Base-by-base conservation (phyloP, 2,329 filamentous ascomycete genomes). In the Epichloe uncinata region DNA sequence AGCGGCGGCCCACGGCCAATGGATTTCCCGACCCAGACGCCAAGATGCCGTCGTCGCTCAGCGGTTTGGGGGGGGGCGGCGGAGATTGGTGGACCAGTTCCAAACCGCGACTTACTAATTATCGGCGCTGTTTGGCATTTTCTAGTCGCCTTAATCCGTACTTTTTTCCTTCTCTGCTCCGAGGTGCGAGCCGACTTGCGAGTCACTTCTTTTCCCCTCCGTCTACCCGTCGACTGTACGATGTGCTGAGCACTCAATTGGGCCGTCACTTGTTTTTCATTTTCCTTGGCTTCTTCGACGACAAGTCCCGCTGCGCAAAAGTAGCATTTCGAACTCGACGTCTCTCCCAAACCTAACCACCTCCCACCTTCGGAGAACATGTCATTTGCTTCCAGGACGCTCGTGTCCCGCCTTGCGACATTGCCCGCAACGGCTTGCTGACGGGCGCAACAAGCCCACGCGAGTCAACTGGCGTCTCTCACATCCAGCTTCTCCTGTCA, bases 351-450 rank as follows among this genome's bases (percentile, higher is more conserved):
- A n/a, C 9, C 16, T 8, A n/a, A 20, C 22, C 13, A 26, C 18
- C 5, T 20, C 22, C 40, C 13, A 35, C 40, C 5, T 13, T 42
- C 18, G 40, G 26, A 36, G 36, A 53, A 66, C 13, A 53, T 53
- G 51, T 20, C 66, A 60, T 61, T 64, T 47, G 54, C 61, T 46
- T 60, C 65, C 53, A 63, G 63, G 56, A 59, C 61, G 45, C 55
- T 66, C 54, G 57, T 58, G 48, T 58, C 59, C 50, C 56, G 62
- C 58, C 52, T 70, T 38, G 53, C 62, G 52, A 63, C 61, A 56
- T 55, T 69, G 47, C 60, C 63, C 43, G 51, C 57, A 33, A 56
- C 57, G 35, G 58, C 58, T 46, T 61, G 58, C 48, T 63, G 63
- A 54, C 62, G 56, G 52, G 52, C 58, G 22, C 63, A 58, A 43